Conservation (phyloP, 192 early-diverging fungal species). For the Mortierella alpina region DNA sequence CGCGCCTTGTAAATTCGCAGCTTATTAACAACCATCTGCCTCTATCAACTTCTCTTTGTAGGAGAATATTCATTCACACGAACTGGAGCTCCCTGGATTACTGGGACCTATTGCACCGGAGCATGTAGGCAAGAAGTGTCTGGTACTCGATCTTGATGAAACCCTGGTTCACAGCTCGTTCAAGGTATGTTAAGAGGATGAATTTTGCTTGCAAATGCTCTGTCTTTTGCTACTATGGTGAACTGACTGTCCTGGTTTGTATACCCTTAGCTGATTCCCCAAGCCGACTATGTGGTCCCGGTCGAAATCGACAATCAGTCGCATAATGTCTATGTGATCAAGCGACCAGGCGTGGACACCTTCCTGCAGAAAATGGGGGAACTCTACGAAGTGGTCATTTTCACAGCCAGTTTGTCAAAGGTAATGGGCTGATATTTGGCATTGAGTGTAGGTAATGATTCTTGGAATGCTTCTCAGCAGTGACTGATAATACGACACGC, state of each 20-base stretch:
- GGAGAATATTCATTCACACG: conserved; percentile 27
- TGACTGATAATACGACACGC: too few relatives aligned
- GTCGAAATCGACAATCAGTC: conserved; percentile 91
- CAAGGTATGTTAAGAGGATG: conserved; percentile 63
- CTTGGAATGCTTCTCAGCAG: too few relatives aligned
- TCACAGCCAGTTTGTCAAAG: conserved; percentile 94
- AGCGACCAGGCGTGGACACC: conserved; percentile 94
- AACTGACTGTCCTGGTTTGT: background rate
- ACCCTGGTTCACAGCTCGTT: conserved; percentile 98
- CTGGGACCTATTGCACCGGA: conserved; percentile 76
- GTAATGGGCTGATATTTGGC: conserved; percentile 38
- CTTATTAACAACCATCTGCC: background rate
- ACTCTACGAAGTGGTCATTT: conserved; percentile 94
- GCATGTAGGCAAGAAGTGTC: conserved; percentile 84
- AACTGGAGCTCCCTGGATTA: conserved; percentile 57
- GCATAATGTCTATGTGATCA: conserved; percentile 96
- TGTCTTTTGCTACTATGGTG: background rate
- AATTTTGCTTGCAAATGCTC: background rate
- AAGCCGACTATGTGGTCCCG: conserved; percentile 92
- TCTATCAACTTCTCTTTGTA: background rate
- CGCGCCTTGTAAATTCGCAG: too few relatives aligned
- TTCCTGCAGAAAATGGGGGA: conserved; percentile 89
- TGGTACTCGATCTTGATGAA: conserved; percentile 97
- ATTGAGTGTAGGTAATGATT: too few relatives aligned
- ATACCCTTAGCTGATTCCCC: conserved; percentile 55